phyloP scores from a whole-genome alignment of 2,329 filamentous ascomycete species.

The Pyrenochaeta sp. region DNA sequence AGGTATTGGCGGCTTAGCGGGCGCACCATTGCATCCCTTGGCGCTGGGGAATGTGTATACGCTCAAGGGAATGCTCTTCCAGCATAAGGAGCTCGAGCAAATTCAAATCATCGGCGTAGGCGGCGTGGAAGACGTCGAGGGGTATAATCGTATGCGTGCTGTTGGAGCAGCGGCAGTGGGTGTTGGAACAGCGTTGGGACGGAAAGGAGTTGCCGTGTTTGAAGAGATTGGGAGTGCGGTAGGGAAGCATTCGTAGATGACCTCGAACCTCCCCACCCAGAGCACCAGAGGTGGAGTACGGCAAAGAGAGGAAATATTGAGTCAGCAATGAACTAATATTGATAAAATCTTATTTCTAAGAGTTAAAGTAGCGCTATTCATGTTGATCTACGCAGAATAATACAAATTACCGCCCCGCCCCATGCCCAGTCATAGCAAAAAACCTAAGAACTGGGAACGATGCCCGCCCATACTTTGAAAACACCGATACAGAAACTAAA shows the following conservation, averaged over 20 bases:
- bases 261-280: too few species aligned
- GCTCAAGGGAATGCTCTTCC: constrained; percentile 68
- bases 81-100: constrained; percentile 56
- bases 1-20: constrained; percentile 76
- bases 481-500: constrained; percentile 4
- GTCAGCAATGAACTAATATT: neutral
- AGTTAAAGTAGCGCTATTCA: neutral
- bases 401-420: neutral
- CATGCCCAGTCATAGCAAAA: neutral
- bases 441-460: neutral
- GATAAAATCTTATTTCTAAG: neutral
- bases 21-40: constrained; percentile 75
- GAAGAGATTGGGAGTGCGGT: constrained; percentile 58
- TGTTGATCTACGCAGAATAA: neutral
- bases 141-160: constrained; percentile 68
- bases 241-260: neutral
- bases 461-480: constrained; percentile 5
- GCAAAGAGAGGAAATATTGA: too few species aligned
- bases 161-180: constrained; percentile 74
- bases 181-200: constrained; percentile 71
- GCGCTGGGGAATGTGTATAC: constrained; percentile 79
- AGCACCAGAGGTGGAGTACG: too few species aligned
- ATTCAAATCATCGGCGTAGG: constrained; percentile 76
- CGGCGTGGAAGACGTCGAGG: constrained; percentile 71
- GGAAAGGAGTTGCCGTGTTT: constrained; percentile 70